A percentile compares a stretch with the other conserved stretches of the same genome.
Conservation (phyloP, 2,329 filamentous ascomycete species). For the Ophiostoma fasciatum region DNA sequence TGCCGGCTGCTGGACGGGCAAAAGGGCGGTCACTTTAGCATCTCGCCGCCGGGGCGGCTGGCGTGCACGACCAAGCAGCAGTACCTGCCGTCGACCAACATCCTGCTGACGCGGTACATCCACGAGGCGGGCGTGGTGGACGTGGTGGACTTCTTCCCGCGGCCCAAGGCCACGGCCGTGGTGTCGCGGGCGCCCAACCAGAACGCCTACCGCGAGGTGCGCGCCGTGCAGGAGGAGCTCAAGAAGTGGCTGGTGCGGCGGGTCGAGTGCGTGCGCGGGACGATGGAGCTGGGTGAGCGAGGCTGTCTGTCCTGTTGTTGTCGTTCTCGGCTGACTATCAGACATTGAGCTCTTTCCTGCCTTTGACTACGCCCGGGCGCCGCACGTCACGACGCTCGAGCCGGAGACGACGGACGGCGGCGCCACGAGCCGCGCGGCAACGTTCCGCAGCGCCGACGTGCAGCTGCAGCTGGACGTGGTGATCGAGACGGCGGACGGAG, state of each 20-base stretch:
- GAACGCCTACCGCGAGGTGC: constrained; percentile 38
- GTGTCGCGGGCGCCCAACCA: constrained; percentile 31
- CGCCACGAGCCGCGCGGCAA: constrained; percentile 40
- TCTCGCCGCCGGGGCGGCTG: constrained; percentile 36
- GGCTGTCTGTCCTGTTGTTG: background rate
- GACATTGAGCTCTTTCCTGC: constrained; percentile 59
- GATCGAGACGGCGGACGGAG: constrained; percentile 40
- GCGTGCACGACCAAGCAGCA: constrained; percentile 60
- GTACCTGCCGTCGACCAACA: constrained; percentile 60
- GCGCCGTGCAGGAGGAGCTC: constrained; percentile 42
- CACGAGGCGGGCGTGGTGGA: constrained; percentile 62
- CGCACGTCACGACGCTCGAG: constrained; percentile 44
- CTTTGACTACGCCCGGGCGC: constrained; percentile 52
- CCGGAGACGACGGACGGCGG: constrained; percentile 25
- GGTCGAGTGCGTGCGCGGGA: constrained; percentile 57
- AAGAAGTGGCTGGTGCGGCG: constrained; percentile 58
- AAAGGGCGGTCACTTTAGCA: constrained; percentile 60
- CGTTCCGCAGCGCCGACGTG: constrained; percentile 43
- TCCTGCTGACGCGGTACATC: constrained; percentile 64
- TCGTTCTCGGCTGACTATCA: constrained; percentile 11
- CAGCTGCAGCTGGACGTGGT: constrained; percentile 54
- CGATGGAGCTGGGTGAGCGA: constrained; percentile 41
- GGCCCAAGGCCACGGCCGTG: constrained; percentile 44
- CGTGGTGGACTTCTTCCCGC: constrained; percentile 61
- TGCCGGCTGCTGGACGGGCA: constrained; percentile 60